Evolutionary conservation across 1,284 basidiomycete genomes (phyloP).

Genomic region (Boletellus deceptivus): DNA sequence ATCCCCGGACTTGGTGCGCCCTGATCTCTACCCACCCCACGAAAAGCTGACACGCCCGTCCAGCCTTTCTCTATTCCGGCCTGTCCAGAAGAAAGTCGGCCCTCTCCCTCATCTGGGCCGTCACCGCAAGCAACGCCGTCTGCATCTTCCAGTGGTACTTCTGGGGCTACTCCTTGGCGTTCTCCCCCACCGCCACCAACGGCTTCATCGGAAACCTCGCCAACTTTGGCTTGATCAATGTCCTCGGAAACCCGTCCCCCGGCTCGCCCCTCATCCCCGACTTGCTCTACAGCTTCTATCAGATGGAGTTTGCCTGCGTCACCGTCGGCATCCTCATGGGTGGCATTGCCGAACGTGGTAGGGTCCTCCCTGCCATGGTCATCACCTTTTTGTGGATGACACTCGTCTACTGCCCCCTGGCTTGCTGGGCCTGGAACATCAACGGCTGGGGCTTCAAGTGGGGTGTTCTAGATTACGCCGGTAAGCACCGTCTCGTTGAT

Average conservation of each 20-base stretch:
- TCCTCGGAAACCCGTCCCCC: constrained; percentile 75
- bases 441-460: constrained; percentile 89
- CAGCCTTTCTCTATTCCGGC: constrained; percentile 86
- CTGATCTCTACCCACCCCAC: neutral
- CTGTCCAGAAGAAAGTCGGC: constrained; percentile 76
- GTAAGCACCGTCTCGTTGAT: constrained; percentile 32
- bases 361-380: constrained; percentile 85
- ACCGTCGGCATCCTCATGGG: constrained; percentile 76
- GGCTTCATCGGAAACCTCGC: constrained; percentile 79
- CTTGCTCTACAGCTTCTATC: constrained; percentile 82
- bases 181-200: constrained; percentile 73
- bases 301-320: constrained; percentile 85
- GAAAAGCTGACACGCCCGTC: constrained; percentile 7
- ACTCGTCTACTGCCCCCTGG: constrained; percentile 79
- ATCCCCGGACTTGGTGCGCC: constrained; percentile 66
- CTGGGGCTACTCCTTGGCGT: constrained; percentile 84
- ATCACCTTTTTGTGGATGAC: constrained; percentile 88
- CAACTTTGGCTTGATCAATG: constrained; percentile 68
- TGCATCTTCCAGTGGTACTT: constrained; percentile 90
- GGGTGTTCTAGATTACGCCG: constrained; percentile 87
- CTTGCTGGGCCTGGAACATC: constrained; percentile 73
- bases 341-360: constrained; percentile 85
- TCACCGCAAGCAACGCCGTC: constrained; percentile 70
- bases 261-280: constrained; percentile 71
- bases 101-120: constrained; percentile 67